Base-by-base conservation (phyloP, 495 filamentous ascomycete species). In the Tuber melanosporum region DNA sequence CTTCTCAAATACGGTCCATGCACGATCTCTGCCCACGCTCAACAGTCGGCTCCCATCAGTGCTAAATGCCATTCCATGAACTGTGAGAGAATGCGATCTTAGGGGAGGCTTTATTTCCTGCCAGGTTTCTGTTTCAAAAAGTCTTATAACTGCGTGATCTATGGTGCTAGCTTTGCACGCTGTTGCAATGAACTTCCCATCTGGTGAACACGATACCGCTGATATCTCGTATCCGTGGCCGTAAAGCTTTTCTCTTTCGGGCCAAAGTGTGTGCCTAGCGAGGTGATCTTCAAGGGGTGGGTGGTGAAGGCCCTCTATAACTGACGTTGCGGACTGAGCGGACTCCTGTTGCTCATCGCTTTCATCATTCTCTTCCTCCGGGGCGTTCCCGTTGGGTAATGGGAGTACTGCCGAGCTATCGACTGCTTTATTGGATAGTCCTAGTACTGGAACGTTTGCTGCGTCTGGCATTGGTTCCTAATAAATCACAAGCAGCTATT, bases 201-300 rank as follows among this genome's bases (percentile, higher is more conserved):
- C 91, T 77, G 92, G 89, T 79, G 90, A 93, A 12, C 90, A 88
- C n/a, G 94, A 92, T 39, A 97, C 89, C 15, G 93, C 91, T 36
- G 94, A 96, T 62, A 99, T 95, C 84, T 99, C 95, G 86, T 97
- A 97, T n/a, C 95, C 95, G 85, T 99, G 95, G 9, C 95, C 95
- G 84, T 99, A 99, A 8, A 99, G 89, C 85, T 99, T 99, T 83
- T 98, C 95, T 62, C 89, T 90, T 79, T 99, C 95, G 0, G 95
- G 95, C 94, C 94, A 99, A 42, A 99, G 88, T 4, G 94, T 97
- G 81, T 97, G 91, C 12, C 95, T 90, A 46, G 93, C 90, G 20
- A 99, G 89, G 75, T 92, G 90, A 80, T 98, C 95, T 83, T 99
- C 95, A 26, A 93, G 86, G 3, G 95, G 94, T 36, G 96, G 96